phyloP scores from a whole-genome alignment of 2,329 filamentous ascomycete species.

The Phoma herbarum region DNA sequence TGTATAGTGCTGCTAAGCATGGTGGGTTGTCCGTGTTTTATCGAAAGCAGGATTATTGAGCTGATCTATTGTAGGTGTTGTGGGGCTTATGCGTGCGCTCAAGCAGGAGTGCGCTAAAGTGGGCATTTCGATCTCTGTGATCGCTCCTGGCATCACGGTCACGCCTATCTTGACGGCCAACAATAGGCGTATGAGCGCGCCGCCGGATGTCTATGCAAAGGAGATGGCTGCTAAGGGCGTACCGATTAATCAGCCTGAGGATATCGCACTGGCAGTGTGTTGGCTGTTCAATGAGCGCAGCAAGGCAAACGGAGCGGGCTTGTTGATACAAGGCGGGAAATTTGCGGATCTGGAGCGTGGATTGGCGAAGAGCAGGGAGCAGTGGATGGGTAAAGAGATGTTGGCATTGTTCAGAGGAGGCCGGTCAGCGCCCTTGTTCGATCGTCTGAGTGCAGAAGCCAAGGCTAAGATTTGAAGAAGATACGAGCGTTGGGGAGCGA shows the following conservation, averaged over 20 bases:
- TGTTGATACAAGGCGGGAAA: constrained; percentile 57
- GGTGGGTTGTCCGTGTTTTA: constrained; percentile 36
- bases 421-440: constrained; percentile 46
- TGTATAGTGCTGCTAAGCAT: constrained; percentile 62
- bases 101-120: constrained; percentile 59
- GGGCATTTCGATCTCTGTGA: constrained; percentile 57
- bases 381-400: constrained; percentile 63
- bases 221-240: constrained; percentile 57
- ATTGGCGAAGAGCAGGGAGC: constrained; percentile 55
- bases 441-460: constrained; percentile 33
- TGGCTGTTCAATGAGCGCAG: constrained; percentile 56
- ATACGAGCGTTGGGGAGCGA: too few relatives aligned
- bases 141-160: constrained; percentile 60
- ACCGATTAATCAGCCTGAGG: constrained; percentile 58
- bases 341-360: constrained; percentile 58
- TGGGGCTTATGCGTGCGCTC: constrained; percentile 60
- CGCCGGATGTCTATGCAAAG: constrained; percentile 53
- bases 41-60: background rate
- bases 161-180: constrained; percentile 55
- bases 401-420: constrained; percentile 59
- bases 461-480: constrained; percentile 37
- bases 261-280: constrained; percentile 56
- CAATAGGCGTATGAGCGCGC: constrained; percentile 39
- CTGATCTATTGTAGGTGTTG: constrained; percentile 45
- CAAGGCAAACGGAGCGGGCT: constrained; percentile 56